Evolutionary conservation across 208 protist genomes (phyloP).

Genomic region (Leishmania amazonensis): DNA sequence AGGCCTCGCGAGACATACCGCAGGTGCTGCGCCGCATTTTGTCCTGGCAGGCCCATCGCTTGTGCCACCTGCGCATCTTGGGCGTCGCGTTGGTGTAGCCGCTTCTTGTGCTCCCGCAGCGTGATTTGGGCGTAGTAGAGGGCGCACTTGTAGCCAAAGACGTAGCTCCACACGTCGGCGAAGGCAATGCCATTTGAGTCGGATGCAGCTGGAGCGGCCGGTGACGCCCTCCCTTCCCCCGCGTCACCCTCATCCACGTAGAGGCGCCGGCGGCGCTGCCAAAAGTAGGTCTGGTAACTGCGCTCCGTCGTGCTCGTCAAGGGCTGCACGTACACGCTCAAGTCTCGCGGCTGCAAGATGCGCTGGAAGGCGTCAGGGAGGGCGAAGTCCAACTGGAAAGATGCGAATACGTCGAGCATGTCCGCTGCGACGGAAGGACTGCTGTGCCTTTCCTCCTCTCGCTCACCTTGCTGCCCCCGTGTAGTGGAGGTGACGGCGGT

Average conservation of each 20-base stretch:
- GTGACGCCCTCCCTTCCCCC: neutral
- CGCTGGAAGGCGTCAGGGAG: slow-evolving; percentile 61
- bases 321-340: slow-evolving; percentile 50
- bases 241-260: slow-evolving; percentile 12
- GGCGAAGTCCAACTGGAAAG: slow-evolving; percentile 68
- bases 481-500: neutral
- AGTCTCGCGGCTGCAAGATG: slow-evolving; percentile 53
- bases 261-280: slow-evolving; percentile 57
- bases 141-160: slow-evolving; percentile 84
- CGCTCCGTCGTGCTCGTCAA: slow-evolving; percentile 29
- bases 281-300: slow-evolving; percentile 69
- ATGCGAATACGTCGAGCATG: slow-evolving; percentile 72
- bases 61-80: slow-evolving; percentile 43
- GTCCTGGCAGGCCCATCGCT: slow-evolving; percentile 31
- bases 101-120: slow-evolving; percentile 67
- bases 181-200: slow-evolving; percentile 11
- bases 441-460: neutral
- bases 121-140: slow-evolving; percentile 75
- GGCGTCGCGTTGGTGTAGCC: slow-evolving; percentile 54
- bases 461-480: neutral
- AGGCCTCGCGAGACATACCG: slow-evolving; percentile 48
- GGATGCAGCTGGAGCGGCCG: neutral
- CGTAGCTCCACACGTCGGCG: slow-evolving; percentile 75
- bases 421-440: slow-evolving; percentile 2
- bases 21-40: slow-evolving; percentile 18